Evolutionary conservation across 2,329 filamentous ascomycete species (phyloP), one percentile per base, ranked within the genome.

Genomic region (Fusarium torulosum): DNA sequence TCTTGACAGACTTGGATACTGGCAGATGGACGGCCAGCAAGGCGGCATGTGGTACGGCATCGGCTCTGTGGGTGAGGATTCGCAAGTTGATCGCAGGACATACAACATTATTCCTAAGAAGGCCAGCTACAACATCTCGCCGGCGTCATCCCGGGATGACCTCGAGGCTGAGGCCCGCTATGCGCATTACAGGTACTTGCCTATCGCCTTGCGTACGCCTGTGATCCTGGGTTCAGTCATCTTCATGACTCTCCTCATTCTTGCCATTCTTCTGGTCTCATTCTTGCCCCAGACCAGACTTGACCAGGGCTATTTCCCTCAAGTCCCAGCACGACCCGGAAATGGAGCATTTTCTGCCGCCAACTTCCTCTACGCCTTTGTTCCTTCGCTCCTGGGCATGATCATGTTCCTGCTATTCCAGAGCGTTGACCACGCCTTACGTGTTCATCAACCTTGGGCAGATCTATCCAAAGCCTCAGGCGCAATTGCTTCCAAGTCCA

Each of bases 311-410:
- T 97, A 97, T 76, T 77, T 84, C 8, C 93, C 94, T 4, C 81
- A 84, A 8, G 81, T 97, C 1, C 80, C 83, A 11, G 88, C 90
- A 0, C 81, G 83, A 4, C 88, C 92, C 2, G 81, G 85, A 5
- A 73, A 79, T 0, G 82, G 82, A 25, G 92, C 91, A 19, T 97
- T 96, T 78, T 96, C 93, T 2, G 83, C 92, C 1, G 92, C 93
- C 49, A 93, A 97, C 78, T 97, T 97, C 79, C 80, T 97, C 50
- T 97, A 94, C 81, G 88, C 87, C 63, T 93, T 94, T 77, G 56
- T 94, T 21, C 91, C 92, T 1, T 87, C 90, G 4, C 70, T 91
- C 1, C 75, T 94, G 27, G 92, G 89, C 6, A 86, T 89, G 72
- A 69, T 91, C 17, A 79, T 92, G 47, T 91, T 90, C 75, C 84